Evolutionary conservation across 306 rosid species (phyloP).

Genomic region (Quillaja saponaria): DNA sequence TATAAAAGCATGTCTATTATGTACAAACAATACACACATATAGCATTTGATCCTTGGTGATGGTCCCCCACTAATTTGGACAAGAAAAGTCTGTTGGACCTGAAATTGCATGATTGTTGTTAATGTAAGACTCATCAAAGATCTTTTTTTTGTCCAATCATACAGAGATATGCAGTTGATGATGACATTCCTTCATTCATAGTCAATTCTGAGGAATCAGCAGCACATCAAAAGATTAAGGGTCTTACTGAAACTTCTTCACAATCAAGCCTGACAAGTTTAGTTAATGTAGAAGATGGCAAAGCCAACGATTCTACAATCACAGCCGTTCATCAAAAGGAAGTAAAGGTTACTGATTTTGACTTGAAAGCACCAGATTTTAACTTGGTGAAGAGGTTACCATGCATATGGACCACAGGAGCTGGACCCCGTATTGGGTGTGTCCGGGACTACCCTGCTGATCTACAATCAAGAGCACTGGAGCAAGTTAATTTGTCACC

Average conservation of each 20-base stretch:
- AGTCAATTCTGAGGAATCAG: conserved; percentile 23
- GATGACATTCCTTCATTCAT: conserved; percentile 59
- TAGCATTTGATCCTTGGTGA: too few relatives aligned
- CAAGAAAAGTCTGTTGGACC: too few relatives aligned
- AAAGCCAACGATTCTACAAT: conserved; percentile 24
- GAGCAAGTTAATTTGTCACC: conserved; percentile 87
- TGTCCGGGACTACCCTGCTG: conserved; percentile 82
- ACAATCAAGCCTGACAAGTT: conserved; percentile 5
- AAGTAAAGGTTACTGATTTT: conserved; percentile 27
- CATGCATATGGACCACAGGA: conserved; percentile 85
- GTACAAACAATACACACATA: too few relatives aligned
- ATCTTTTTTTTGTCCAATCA: background rate
- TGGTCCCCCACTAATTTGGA: too few relatives aligned
- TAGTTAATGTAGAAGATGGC: conserved; percentile 8
- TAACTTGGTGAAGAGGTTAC: conserved; percentile 44
- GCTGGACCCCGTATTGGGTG: conserved; percentile 90
- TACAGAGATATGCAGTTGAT: conserved; percentile 74
- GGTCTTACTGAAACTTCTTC: conserved; percentile 26
- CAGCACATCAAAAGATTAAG: conserved; percentile 25
- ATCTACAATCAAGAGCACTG: conserved; percentile 68
- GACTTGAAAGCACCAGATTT: conserved; percentile 29
- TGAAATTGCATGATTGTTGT: conserved; percentile 4
- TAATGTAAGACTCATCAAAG: background rate
- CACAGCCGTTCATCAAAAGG: conserved; percentile 28
- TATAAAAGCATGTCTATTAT: too few relatives aligned